Evolutionary conservation across 2,329 filamentous ascomycete species (phyloP).

Genomic region (Colletotrichum caudatum): DNA sequence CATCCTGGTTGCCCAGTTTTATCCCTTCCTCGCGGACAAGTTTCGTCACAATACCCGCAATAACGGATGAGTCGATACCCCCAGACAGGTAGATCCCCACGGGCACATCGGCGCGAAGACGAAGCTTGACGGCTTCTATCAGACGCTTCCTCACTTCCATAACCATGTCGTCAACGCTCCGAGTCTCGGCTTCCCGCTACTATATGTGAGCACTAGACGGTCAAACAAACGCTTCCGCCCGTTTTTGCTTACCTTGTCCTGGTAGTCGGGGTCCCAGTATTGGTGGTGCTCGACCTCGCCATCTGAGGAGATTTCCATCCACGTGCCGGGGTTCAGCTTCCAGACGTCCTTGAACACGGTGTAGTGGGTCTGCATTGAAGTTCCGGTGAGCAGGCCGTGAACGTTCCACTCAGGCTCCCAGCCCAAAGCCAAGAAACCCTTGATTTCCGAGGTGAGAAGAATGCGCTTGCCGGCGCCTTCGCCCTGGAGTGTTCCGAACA

Average conservation of each 20-base stretch:
- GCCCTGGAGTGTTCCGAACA: conserved; percentile 60
- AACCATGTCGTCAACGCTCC: conserved; percentile 64
- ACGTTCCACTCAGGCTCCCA: conserved; percentile 68
- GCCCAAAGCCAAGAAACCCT: conserved; percentile 63
- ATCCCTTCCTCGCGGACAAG: conserved; percentile 61
- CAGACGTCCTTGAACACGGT: conserved; percentile 64
- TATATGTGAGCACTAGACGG: not conserved
- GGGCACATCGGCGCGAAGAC: conserved; percentile 68
- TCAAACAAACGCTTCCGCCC: too few relatives aligned
- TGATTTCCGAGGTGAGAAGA: conserved; percentile 65
- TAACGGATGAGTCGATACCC: conserved; percentile 67
- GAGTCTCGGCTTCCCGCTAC: conserved; percentile 53
- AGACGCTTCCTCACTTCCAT: conserved; percentile 61
- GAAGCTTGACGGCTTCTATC: conserved; percentile 63
- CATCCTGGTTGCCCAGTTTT: conserved; percentile 58
- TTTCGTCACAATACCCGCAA: conserved; percentile 68
- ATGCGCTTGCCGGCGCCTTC: conserved; percentile 52
- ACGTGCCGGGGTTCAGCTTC: conserved; percentile 59
- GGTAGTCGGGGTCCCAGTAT: conserved; percentile 67
- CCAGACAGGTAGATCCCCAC: conserved; percentile 68
- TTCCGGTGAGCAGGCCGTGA: conserved; percentile 55
- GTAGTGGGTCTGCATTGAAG: conserved; percentile 57
- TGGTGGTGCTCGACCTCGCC: conserved; percentile 52
- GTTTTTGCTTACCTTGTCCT: conserved; percentile 60
- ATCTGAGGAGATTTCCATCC: conserved; percentile 54